phyloP scores from a whole-genome alignment of 202 grass and related monocot species.

The Setaria italica region DNA sequence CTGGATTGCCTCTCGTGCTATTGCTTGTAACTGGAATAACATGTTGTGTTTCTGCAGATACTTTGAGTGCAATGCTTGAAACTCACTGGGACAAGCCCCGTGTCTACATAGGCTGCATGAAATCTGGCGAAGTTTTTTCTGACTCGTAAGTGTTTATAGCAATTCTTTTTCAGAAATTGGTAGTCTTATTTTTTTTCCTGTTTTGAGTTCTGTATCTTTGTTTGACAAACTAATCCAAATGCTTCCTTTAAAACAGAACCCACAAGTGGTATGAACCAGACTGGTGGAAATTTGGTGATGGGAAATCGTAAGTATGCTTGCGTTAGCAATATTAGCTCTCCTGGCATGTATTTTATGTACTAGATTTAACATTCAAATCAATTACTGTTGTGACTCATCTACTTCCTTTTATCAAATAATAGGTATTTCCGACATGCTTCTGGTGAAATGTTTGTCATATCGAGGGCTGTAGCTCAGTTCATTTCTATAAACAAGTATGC shows the following conservation, averaged over 20 bases:
- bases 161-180: slow-evolving; percentile 34
- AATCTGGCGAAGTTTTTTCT: slow-evolving; percentile 99
- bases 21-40: slow-evolving; percentile 12
- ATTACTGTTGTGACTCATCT: slow-evolving; percentile 42
- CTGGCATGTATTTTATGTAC: slow-evolving; percentile 7
- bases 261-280: slow-evolving; percentile 99
- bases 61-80: slow-evolving; percentile 82
- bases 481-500: slow-evolving; percentile 96
- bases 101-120: slow-evolving; percentile 98
- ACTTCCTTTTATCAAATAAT: slow-evolving; percentile 48
- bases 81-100: slow-evolving; percentile 86
- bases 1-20: slow-evolving; percentile 11
- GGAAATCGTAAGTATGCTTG: slow-evolving; percentile 86
- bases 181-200: slow-evolving; percentile 10
- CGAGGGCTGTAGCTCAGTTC: slow-evolving; percentile 92
- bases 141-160: slow-evolving; percentile 75
- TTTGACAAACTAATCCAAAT: slow-evolving; percentile 40
- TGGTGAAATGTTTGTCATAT: slow-evolving; percentile 97
- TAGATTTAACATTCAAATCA: slow-evolving; percentile 41
- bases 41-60: slow-evolving; percentile 69
- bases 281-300: slow-evolving; percentile 99
- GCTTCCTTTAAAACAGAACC: slow-evolving; percentile 58
- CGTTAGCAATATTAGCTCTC: slow-evolving; percentile 9
- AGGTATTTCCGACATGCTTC: slow-evolving; percentile 97
- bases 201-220: slow-evolving; percentile 37